Conservation (phyloP, 2,329 filamentous ascomycete genomes). For the Talaromyces sp. region DNA sequence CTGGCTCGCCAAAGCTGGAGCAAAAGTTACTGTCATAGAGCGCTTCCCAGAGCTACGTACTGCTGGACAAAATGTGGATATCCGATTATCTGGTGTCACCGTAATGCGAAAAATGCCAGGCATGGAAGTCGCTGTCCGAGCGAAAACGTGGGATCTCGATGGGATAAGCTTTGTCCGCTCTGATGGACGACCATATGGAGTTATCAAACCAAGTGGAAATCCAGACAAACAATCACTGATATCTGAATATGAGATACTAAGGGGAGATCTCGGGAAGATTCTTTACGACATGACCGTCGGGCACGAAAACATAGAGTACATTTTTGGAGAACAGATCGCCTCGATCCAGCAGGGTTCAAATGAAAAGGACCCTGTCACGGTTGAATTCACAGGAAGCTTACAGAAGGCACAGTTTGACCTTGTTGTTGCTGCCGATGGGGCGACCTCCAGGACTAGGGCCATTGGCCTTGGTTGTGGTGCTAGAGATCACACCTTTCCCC, state of each 20-base stretch:
- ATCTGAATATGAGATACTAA: conserved; percentile 43
- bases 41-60: conserved; percentile 36
- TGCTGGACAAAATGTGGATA: conserved; percentile 38
- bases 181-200: conserved; percentile 31
- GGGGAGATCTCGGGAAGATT: conserved; percentile 37
- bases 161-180: conserved; percentile 33
- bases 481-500: conserved; percentile 41
- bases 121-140: conserved; percentile 33
- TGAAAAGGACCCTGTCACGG: conserved; percentile 38
- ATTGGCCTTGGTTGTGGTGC: conserved; percentile 46
- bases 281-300: conserved; percentile 42
- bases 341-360: conserved; percentile 36
- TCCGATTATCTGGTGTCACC: conserved; percentile 36
- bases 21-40: conserved; percentile 40
- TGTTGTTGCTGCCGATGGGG: conserved; percentile 54
- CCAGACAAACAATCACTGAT: conserved; percentile 37
- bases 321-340: conserved; percentile 43
- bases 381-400: conserved; percentile 46
- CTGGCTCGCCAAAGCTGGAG: conserved; percentile 37
- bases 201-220: conserved; percentile 34
- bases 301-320: conserved; percentile 40
- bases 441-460: conserved; percentile 51
- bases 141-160: conserved; percentile 25
- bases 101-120: conserved; percentile 40
- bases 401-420: conserved; percentile 49